Evolutionary conservation across 2,329 filamentous ascomycete genomes (phyloP), one percentile per base, ranked within the genome.

Genomic region (Beauveria sp.): DNA sequence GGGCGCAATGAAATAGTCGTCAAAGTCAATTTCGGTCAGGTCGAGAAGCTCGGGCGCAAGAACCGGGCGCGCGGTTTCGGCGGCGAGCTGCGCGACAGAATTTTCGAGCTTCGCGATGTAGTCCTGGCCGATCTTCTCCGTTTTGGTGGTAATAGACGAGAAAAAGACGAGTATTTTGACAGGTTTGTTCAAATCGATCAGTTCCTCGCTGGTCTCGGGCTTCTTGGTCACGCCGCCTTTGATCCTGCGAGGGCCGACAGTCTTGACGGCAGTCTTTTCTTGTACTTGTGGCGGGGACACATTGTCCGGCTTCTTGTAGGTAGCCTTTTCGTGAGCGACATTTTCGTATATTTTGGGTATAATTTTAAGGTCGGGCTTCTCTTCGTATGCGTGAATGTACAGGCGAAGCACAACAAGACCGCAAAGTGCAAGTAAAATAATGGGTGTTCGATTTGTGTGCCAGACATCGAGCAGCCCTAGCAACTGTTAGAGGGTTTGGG

Each of bases 1-100:
- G 1, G 87, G 84, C 2, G 82, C 83, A 62, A 96, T 86, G 71
- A 98, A 98, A 74, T 89, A 96, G 70, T 97, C 92, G 69, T 99
- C 93, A 68, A 93, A 90, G 68, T 98, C 93, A 59, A 96, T 83
- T 64, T 96, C 88, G 2, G 93, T 87, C 28, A 98, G 77, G 69
- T 98, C 91, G 62, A 89, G 79, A 12, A 91, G 74, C 69, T 89
- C 79, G 1, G 91, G 87, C 43, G 83, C 76, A 1, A 81, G 70
- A 65, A 83, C 83, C 6, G 69, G 68, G 31, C 73, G 74, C 3
- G 69, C 69, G 0, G 73, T 70, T 18, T 73, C 70, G 55, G 68
- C 67, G 10, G 73, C 69, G 12, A 89, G 76, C 16, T 77, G 74
- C 8, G 81, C 76, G 20, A 90, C 79, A 18, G 83, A 68, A 66